Evolutionary conservation across 2,329 filamentous ascomycete species (phyloP), one percentile per base, ranked within the genome.

Genomic region (Curvularia verruculosa): DNA sequence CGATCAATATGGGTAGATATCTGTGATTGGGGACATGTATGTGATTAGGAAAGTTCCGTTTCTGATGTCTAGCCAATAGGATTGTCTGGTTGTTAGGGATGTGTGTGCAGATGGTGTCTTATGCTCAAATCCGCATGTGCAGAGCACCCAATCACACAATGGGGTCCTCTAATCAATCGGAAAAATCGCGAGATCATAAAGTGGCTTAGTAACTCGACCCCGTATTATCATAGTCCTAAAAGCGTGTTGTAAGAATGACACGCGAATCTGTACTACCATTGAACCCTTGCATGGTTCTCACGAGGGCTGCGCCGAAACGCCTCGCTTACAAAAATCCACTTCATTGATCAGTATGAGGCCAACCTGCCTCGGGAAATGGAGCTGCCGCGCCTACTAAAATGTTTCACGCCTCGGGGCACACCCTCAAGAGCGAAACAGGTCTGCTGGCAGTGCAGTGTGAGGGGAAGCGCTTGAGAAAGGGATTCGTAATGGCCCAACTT

Each of bases 251-350:
- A 39, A 51, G 21, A 28, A 26, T 51, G 52, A 55, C 52, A 55
- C 29, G 40, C 47, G 39, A 39, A 15, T 37, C 29, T 21, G 52
- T 55, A 24, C 48, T 19, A 53, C 51, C 31, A 55, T 40, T 23
- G 13, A 51, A 19, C 31, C 47, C 47, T 55, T 55, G 49, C 31
- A 51, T 51, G 45, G 19, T 24, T 24, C 47, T 45, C 52, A 52
- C 48, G 52, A 51, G 52, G 52, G 49, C 52, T 55, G 40, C 40
- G 52, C 52, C 40, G 23, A 23, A 52, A 55, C 52, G 47, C 47
- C 47, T 52, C 40, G 52, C 47, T 55, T 55, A 52, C 31, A 44
- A 41, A 34, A 43, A 24, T 13, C 19, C 37, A 12, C 28, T 23
- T 23, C 26, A 43, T 28, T 34, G 10, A 43, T 29, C 18, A 37